Conservation (phyloP, 345 rosid species). For the Anastatica hierochuntica region DNA sequence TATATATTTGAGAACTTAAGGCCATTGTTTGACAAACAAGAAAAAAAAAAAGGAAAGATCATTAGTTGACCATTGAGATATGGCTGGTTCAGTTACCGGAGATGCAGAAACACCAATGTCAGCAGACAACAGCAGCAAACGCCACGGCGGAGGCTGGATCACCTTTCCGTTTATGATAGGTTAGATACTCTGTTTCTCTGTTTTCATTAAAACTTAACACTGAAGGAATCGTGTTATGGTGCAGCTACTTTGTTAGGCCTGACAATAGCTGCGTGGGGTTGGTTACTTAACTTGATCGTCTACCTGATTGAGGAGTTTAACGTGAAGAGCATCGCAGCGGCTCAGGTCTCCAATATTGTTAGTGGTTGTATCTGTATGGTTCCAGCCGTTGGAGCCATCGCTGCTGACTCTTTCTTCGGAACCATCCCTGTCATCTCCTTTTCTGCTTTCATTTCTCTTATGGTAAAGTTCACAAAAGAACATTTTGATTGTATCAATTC, state of each 20-base stretch:
- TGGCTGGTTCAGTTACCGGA: conserved; percentile 8
- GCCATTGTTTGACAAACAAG: too few relatives aligned
- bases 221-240: not conserved
- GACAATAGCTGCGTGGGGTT: conserved; percentile 35
- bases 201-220: too few relatives aligned
- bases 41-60: too few relatives aligned
- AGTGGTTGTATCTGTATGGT: conserved; percentile 28
- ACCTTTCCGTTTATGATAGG: conserved; percentile 52
- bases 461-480: conserved; percentile 20
- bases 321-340: conserved; percentile 36
- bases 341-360: conserved; percentile 31
- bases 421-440: conserved; percentile 31
- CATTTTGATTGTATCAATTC: not conserved
- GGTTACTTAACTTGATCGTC: conserved; percentile 36
- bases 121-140: conserved; percentile 8
- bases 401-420: conserved; percentile 42
- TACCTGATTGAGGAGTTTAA: conserved; percentile 31
- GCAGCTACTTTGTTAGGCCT: conserved; percentile 35
- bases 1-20: not conserved
- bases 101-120: conserved; percentile 12
- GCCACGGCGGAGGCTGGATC: conserved; percentile 35
- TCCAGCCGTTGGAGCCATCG: conserved; percentile 33
- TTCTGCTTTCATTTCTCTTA: conserved; percentile 31
- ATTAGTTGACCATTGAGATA: conserved; percentile 11
- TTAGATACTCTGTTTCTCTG: conserved; percentile 15